A percentile compares a stretch with the other conserved stretches of the same genome.
These are phyloP conservation scores for Beauveria bassiana DNA, from an alignment of 2,329 filamentous ascomycete genomes.

Conservation along the genomic window DNA sequence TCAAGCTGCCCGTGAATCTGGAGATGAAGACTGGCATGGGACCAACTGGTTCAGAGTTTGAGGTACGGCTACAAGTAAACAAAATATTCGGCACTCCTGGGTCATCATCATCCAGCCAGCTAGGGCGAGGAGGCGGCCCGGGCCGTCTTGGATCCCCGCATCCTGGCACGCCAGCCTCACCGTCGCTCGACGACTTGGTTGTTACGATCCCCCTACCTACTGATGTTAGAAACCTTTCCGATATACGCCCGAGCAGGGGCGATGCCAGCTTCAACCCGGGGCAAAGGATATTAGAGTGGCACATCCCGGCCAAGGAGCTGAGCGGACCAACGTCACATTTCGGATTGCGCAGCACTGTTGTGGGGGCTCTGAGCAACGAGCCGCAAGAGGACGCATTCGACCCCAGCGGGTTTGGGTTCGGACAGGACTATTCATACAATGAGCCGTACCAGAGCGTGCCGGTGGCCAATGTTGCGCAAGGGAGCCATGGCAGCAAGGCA, in stretches of 20 bases:
- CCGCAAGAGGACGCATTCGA: constrained; percentile 42
- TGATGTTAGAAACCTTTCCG: constrained; percentile 73
- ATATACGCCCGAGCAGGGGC: constrained; percentile 72
- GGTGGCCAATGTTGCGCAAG: constrained; percentile 27
- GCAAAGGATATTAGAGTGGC: constrained; percentile 72
- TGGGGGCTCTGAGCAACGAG: constrained; percentile 50
- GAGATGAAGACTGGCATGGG: constrained; percentile 79
- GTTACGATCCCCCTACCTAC: constrained; percentile 73
- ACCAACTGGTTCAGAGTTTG: constrained; percentile 70
- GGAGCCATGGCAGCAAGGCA: constrained; percentile 11
- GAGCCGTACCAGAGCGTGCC: constrained; percentile 47
- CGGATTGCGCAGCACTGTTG: constrained; percentile 70
- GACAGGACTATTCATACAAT: constrained; percentile 43
- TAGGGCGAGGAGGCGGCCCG: constrained; percentile 36
- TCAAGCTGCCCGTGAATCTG: constrained; percentile 75
- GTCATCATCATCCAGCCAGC: constrained; percentile 24
- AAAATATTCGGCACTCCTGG: constrained; percentile 48
- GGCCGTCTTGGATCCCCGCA: constrained; percentile 34
- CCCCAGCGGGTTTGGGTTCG: constrained; percentile 44
- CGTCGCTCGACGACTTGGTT: constrained; percentile 65
- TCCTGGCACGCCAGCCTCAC: constrained; percentile 48
- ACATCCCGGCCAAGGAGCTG: constrained; percentile 70
- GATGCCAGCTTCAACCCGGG: constrained; percentile 75
- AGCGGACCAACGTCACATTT: constrained; percentile 59
- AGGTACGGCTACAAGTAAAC: constrained; percentile 69